These are phyloP conservation scores for Fusarium anthophilum DNA, from an alignment of 2,329 filamentous ascomycete species.

Conservation along the genomic window DNA sequence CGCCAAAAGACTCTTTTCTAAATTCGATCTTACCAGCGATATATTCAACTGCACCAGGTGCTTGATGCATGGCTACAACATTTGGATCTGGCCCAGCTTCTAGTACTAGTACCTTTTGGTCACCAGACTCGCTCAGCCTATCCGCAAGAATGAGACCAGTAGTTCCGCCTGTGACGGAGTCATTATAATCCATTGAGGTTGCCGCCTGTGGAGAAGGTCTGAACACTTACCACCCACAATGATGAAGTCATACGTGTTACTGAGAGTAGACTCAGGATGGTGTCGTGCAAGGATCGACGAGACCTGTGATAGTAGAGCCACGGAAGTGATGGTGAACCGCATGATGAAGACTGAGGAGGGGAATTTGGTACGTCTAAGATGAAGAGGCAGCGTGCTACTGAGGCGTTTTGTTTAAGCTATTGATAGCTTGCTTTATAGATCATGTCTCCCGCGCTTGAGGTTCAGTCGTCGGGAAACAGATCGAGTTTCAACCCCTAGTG, in stretches of 20 bases:
- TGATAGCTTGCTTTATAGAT: background rate
- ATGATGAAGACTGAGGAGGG: background rate
- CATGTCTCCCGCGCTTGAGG: no score
- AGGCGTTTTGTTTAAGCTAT: background rate
- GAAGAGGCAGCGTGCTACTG: background rate
- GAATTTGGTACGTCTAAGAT: no score
- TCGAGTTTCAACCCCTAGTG: no score
- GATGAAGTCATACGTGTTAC: constrained; percentile 1
- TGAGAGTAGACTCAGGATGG: background rate
- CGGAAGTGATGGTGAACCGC: background rate
- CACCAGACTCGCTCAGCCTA: constrained; percentile 13
- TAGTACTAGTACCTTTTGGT: background rate
- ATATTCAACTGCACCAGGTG: background rate
- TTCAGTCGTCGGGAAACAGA: no score
- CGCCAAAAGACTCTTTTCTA: accelerated
- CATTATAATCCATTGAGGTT: background rate
- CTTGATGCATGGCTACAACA: background rate
- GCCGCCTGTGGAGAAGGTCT: accelerated
- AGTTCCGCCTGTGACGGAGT: background rate
- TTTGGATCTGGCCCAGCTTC: constrained; percentile 16
- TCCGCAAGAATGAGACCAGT: constrained; percentile 12
- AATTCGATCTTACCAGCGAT: background rate
- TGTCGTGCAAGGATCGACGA: background rate
- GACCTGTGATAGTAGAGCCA: background rate
- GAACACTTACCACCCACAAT: background rate